phyloP scores from a whole-genome alignment of 139 green algal genomes.

The Micromonas commoda region DNA sequence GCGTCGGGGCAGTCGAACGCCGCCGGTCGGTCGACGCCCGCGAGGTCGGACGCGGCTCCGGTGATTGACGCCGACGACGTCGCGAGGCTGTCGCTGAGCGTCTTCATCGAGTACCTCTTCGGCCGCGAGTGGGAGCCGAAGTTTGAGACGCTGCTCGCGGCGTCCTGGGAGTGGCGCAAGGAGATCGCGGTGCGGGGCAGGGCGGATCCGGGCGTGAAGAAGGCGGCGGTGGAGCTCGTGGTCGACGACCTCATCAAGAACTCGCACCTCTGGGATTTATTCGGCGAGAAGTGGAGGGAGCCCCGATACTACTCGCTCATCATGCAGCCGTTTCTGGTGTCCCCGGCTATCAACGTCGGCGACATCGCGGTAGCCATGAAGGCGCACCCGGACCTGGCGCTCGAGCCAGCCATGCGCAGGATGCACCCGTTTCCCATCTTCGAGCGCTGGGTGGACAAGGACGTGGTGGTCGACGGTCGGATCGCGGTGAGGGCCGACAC shows the following conservation, averaged over 20 bases:
- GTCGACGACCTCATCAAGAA: constrained; percentile 18
- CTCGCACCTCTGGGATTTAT: neutral
- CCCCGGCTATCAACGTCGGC: constrained; percentile 22
- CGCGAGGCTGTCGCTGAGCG: constrained; percentile 8
- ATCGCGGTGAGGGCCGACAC: neutral
- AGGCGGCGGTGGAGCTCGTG: neutral
- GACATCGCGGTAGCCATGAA: constrained; percentile 24
- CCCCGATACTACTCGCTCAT: constrained; percentile 14
- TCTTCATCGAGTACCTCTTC: constrained; percentile 23
- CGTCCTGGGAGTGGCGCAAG: constrained; percentile 23
- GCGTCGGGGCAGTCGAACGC: too few species aligned
- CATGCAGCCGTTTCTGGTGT: constrained; percentile 20
- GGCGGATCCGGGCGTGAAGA: neutral
- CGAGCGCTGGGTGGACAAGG: constrained; percentile 10
- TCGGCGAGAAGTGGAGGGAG: constrained; percentile 3
- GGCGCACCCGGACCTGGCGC: constrained; percentile 2
- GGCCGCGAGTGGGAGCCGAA: constrained; percentile 7
- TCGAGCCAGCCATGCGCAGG: constrained; percentile 13
- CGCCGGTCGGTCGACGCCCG: too few species aligned
- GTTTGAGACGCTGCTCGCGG: constrained; percentile 7
- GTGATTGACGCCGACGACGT: constrained; percentile 17
- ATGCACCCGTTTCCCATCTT: constrained; percentile 26
- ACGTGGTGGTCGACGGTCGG: neutral
- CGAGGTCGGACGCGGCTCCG: too few species aligned
- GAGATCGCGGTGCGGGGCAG: constrained; percentile 24